These are phyloP conservation scores for Mycena latifolia DNA, from an alignment of 768 basidiomycete species.

Conservation along the genomic window DNA sequence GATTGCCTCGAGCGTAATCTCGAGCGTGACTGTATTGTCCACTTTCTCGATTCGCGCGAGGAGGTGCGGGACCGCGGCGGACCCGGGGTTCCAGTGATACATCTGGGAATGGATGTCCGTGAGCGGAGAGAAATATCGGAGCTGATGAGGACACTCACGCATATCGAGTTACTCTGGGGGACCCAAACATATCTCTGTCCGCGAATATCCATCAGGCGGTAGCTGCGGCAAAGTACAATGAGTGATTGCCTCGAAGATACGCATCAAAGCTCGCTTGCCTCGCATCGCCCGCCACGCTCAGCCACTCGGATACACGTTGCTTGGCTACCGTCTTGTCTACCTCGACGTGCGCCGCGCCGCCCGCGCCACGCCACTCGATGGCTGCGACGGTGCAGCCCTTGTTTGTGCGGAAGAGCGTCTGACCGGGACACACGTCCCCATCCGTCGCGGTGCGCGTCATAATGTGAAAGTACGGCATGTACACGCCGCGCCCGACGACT, in stretches of 20 bases:
- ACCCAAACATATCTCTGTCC: conserved; percentile 27
- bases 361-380: conserved; percentile 10
- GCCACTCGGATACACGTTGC: conserved; percentile 23
- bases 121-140: background rate
- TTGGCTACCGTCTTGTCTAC: background rate
- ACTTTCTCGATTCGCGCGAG: conserved; percentile 26
- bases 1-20: conserved; percentile 22
- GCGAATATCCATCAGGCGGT: conserved; percentile 15
- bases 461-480: conserved; percentile 32
- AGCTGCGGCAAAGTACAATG: background rate
- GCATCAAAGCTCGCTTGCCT: conserved; percentile 6
- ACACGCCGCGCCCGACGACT: conserved; percentile 24
- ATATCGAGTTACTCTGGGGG: conserved; percentile 26
- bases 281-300: conserved; percentile 11
- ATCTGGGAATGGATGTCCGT: conserved; percentile 3
- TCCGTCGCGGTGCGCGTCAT: too few relatives aligned
- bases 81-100: conserved; percentile 18
- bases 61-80: conserved; percentile 7
- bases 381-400: conserved; percentile 22
- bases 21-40: conserved; percentile 3
- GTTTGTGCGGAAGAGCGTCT: conserved; percentile 27
- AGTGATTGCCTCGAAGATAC: background rate
- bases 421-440: background rate
- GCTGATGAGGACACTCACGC: conserved; percentile 1
- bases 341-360: conserved; percentile 14